Evolutionary conservation across 2,329 filamentous ascomycete species (phyloP).

Genomic region (Trichophyton mentagrophytes): DNA sequence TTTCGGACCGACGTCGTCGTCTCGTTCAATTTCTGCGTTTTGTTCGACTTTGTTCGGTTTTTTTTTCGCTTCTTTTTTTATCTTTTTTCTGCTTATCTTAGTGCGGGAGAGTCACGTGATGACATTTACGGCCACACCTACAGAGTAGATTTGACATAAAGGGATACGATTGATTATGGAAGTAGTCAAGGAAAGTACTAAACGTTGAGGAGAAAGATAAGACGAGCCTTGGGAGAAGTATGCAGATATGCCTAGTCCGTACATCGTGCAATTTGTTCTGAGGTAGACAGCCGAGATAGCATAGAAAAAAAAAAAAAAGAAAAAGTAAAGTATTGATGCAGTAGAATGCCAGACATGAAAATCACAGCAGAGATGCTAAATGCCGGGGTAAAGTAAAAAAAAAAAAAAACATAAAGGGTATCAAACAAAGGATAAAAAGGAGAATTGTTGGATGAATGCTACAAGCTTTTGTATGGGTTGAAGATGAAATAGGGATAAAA

Average conservation of each 20-base stretch:
- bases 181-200: too few species aligned
- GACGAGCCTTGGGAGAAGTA: background rate
- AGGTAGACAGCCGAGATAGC: background rate
- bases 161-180: background rate
- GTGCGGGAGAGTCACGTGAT: conserved; percentile 19
- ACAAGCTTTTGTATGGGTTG: background rate
- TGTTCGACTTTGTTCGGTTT: conserved; percentile 6
- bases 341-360: background rate
- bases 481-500: background rate
- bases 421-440: background rate
- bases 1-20: background rate
- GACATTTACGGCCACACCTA: background rate
- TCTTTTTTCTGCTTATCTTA: conserved; percentile 35
- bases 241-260: background rate
- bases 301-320: background rate
- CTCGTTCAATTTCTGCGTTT: background rate
- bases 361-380: background rate
- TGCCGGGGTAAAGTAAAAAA: background rate
- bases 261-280: background rate
- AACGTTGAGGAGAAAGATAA: background rate
- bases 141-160: background rate
- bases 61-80: conserved; percentile 19
- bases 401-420: background rate
- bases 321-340: background rate
- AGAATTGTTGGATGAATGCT: background rate